phyloP scores from a whole-genome alignment of 2,329 filamentous ascomycete genomes.

The Penicillium sp. region DNA sequence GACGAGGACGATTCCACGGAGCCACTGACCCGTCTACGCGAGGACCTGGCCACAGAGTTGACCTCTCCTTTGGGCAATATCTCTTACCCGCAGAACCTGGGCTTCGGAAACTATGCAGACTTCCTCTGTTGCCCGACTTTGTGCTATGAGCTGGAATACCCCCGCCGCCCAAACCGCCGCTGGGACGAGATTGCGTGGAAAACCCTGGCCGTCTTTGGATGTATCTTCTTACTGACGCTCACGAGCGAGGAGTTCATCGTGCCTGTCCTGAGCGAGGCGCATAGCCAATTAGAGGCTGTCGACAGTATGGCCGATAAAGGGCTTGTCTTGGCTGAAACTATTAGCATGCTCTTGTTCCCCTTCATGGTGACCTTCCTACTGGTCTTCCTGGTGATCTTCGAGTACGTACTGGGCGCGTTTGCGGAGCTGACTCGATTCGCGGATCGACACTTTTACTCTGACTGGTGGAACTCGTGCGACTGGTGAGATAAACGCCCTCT shows the following conservation, averaged over 20 bases:
- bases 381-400: slow-evolving; percentile 97
- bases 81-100: slow-evolving; percentile 88
- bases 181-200: slow-evolving; percentile 85
- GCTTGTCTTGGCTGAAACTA: slow-evolving; percentile 83
- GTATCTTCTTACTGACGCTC: slow-evolving; percentile 90
- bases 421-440: slow-evolving; percentile 93
- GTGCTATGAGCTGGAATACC: slow-evolving; percentile 97
- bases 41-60: slow-evolving; percentile 85
- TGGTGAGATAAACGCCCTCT: slow-evolving; percentile 38
- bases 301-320: slow-evolving; percentile 63
- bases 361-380: slow-evolving; percentile 96
- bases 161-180: slow-evolving; percentile 71
- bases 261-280: slow-evolving; percentile 78
- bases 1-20: slow-evolving; percentile 47
- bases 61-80: slow-evolving; percentile 87
- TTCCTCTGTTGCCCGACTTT: slow-evolving; percentile 91
- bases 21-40: slow-evolving; percentile 69
- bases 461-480: slow-evolving; percentile 67
- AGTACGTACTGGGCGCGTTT: slow-evolving; percentile 92
- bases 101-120: slow-evolving; percentile 77
- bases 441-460: slow-evolving; percentile 87
- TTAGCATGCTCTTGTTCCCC: slow-evolving; percentile 88
- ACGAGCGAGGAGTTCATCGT: slow-evolving; percentile 94
- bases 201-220: slow-evolving; percentile 86
- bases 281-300: slow-evolving; percentile 53